Percentiles rank a stretch among this genome's conserved stretches.
Conservation (phyloP, 208 protist genomes). For the Leishmania tarentolae region DNA sequence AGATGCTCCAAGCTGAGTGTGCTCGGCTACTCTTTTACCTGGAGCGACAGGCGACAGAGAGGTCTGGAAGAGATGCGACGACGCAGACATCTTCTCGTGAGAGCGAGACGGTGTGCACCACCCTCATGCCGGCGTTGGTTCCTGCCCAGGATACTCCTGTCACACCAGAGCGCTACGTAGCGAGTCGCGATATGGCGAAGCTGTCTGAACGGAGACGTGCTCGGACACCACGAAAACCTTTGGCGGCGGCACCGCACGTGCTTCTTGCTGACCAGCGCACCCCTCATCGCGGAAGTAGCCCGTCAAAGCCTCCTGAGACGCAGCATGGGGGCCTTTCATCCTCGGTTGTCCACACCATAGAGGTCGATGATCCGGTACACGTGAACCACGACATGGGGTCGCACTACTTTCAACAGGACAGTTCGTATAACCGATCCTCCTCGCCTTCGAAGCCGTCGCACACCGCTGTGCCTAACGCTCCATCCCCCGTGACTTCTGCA, state of each 20-base stretch:
- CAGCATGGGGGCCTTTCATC: background rate
- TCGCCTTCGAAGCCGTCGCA: background rate
- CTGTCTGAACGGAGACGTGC: background rate
- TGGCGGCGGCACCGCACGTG: background rate
- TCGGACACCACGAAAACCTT: background rate
- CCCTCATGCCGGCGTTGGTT: background rate
- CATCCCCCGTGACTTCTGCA: constrained; percentile 8
- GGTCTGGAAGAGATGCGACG: background rate
- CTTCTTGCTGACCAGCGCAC: constrained; percentile 2
- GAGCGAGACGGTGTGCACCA: background rate
- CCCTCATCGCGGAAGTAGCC: background rate
- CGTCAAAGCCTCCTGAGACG: background rate
- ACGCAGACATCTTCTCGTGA: background rate
- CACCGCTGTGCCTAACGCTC: background rate
- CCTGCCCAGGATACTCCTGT: constrained; percentile 14
- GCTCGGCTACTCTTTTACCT: constrained; percentile 25
- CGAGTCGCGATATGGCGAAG: background rate
- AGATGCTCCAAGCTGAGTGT: constrained; percentile 47
- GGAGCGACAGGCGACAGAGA: constrained; percentile 9
- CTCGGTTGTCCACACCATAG: background rate
- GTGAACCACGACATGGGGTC: background rate
- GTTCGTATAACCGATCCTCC: background rate
- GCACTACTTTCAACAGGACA: background rate
- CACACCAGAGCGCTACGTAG: constrained; percentile 21
- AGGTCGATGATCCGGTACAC: background rate